A percentile compares a stretch with the other conserved stretches of the same genome.
Conservation (phyloP, 768 basidiomycete species). For the Suillus clintonianus region DNA sequence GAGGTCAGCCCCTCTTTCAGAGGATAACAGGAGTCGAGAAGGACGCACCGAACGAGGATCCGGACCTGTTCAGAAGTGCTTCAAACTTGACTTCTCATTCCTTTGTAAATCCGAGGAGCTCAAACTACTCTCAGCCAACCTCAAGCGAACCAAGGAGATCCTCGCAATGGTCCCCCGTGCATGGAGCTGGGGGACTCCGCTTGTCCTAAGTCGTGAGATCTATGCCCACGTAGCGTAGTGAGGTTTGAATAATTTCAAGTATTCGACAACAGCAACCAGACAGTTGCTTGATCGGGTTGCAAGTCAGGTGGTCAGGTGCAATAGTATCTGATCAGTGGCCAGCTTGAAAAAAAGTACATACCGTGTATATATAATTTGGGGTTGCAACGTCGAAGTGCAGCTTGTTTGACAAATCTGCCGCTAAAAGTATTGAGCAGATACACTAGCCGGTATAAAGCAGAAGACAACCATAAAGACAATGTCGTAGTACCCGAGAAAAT, state of each 20-base stretch:
- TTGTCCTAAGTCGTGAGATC: not conserved
- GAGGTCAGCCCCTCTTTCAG: not conserved
- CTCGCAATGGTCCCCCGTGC: not conserved
- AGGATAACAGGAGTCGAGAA: not conserved
- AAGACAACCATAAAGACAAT: not conserved
- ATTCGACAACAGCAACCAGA: not conserved
- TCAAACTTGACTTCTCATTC: slow-evolving; percentile 7
- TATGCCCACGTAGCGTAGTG: not conserved
- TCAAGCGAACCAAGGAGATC: not conserved
- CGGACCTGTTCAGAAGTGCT: not conserved
- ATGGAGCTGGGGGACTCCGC: not conserved
- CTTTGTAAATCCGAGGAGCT: not conserved
- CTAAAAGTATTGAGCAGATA: not conserved
- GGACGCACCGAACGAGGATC: not conserved
- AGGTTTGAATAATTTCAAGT: not conserved
- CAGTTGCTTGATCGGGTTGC: not conserved
- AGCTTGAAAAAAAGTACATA: not conserved
- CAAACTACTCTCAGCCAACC: not conserved
- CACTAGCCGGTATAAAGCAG: not conserved
- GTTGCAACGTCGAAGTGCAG: not conserved
- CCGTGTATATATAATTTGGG: not conserved
- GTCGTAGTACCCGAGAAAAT: slow-evolving; percentile 6
- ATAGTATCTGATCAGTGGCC: not conserved
- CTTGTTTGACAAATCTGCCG: not conserved
- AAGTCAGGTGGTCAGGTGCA: not conserved